These are phyloP conservation scores for Entrophospora sp. DNA, from an alignment of 192 early-diverging fungal genomes.

Conservation along the genomic window DNA sequence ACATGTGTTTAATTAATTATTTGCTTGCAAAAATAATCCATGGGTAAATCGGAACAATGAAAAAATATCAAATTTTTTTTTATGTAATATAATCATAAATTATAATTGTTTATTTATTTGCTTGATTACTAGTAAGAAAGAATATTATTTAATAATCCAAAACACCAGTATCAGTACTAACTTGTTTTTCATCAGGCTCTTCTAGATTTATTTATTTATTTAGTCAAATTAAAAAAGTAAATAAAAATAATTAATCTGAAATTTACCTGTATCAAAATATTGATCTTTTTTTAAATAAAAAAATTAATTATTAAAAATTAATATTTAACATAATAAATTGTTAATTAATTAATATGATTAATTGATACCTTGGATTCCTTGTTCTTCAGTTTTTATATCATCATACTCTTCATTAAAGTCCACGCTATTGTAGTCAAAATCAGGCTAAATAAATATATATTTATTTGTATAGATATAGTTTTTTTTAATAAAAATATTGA, in stretches of 20 bases:
- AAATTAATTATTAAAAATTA: neutral
- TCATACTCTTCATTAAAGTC: conserved; percentile 35
- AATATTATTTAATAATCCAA: conserved; percentile 5
- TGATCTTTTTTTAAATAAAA: neutral
- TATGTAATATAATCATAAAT: too few species aligned
- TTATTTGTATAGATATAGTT: neutral
- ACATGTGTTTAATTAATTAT: too few species aligned
- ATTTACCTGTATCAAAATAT: conserved; percentile 18
- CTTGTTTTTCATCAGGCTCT: neutral
- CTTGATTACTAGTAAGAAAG: too few species aligned
- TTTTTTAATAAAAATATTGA: neutral
- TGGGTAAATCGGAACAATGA: too few species aligned
- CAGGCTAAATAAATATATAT: conserved; percentile 10
- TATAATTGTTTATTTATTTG: too few species aligned
- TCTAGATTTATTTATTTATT: neutral
- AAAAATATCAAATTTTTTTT: too few species aligned
- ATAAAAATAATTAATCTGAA: neutral
- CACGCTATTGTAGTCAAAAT: conserved; percentile 32
- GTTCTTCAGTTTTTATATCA: conserved; percentile 26
- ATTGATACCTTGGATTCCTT: conserved; percentile 25
- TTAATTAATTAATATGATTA: neutral
- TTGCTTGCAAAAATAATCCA: too few species aligned
- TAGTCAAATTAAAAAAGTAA: neutral
- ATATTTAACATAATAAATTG: neutral
- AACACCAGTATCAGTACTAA: neutral